A percentile compares a stretch with the other conserved stretches of the same genome.
phyloP scores from a whole-genome alignment of 768 basidiomycete species.

The Mrakia blollopis region DNA sequence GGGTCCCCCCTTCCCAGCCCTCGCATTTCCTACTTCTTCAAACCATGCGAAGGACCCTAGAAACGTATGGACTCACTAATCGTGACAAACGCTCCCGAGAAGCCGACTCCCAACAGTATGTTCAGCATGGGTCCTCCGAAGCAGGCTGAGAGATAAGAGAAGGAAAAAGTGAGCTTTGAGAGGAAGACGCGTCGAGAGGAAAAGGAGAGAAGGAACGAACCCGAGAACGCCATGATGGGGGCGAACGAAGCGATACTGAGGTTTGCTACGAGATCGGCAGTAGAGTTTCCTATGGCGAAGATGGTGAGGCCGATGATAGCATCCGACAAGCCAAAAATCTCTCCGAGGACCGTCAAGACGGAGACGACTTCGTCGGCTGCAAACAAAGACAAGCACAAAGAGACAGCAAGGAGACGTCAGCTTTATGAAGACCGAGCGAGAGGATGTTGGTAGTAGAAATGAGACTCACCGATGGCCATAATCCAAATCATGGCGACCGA shows the following conservation, averaged over 20 bases:
- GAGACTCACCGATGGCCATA: conserved; percentile 74
- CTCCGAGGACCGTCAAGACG: conserved; percentile 58
- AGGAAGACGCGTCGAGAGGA: neutral
- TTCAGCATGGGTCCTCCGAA: conserved; percentile 58
- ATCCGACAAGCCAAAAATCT: conserved; percentile 91
- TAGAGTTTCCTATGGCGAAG: conserved; percentile 92
- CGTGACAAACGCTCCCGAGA: conserved; percentile 83
- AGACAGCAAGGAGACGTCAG: no score
- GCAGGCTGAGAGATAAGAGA: conserved; percentile 69
- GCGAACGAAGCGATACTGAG: conserved; percentile 91
- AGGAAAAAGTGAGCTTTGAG: neutral
- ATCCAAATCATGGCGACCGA: conserved; percentile 86
- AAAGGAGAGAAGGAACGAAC: conserved; percentile 12
- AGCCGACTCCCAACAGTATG: conserved; percentile 63
- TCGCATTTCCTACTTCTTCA: neutral
- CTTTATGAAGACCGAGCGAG: neutral
- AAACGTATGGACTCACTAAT: conserved; percentile 39
- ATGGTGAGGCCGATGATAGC: conserved; percentile 63
- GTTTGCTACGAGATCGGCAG: conserved; percentile 95
- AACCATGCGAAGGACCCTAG: neutral
- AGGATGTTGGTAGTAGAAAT: neutral
- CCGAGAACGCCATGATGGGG: conserved; percentile 67
- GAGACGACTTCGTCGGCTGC: conserved; percentile 30
- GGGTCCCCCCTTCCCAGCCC: neutral
- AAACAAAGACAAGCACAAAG: neutral